Base-by-base conservation (phyloP, 768 basidiomycete genomes). In the Agaricus sinodeliciosus region DNA sequence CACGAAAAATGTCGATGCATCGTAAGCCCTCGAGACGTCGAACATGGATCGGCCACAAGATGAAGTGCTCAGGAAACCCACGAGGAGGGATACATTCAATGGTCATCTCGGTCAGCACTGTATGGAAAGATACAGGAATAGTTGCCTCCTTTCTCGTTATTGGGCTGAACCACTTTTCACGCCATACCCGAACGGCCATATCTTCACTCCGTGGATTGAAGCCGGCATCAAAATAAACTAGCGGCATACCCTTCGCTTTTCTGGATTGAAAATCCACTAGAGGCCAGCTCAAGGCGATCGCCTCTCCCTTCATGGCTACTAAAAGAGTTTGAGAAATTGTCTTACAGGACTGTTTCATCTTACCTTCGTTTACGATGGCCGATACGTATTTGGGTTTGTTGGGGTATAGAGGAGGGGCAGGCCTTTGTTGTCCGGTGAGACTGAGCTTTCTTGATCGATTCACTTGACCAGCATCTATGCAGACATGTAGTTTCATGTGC, bases 1-100 rank as follows among this genome's bases (percentile, higher is more conserved):
- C 77, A 49, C 74, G 63, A 60, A 84, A 82, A 31, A 87, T 73
- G 48, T 86, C 83, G 19, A 77, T 70, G 58, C 80, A 77, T 12
- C 75, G 66, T 51, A 85, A 68, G 11, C 76, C 76, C 39, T 63
- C 63, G 18, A 66, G 46, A 35, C 74, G 70, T 44, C 71, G 69
- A 52, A 81, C 72, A 49, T 72, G 57, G 36, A 81, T 66, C 4
- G 69, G 66, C 64, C 73, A 75, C 36, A 55, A 50, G 34, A 70
- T 60, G 58, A 70, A 69, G 35, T 61, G 62, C n/a, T 55, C 63
- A 55, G 77, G 77, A 16, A 65, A 56, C 9, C 34, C 35, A n/a
- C 25, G 28, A 3, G 52, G 52, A 34, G 52, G 52, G 16, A 27
- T 42, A 36, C 45, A 54, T 35, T 18, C n/a, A 60, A 84, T 76